Base-by-base conservation (phyloP, 192 early-diverging fungal genomes). In the Diversispora eburnea region DNA sequence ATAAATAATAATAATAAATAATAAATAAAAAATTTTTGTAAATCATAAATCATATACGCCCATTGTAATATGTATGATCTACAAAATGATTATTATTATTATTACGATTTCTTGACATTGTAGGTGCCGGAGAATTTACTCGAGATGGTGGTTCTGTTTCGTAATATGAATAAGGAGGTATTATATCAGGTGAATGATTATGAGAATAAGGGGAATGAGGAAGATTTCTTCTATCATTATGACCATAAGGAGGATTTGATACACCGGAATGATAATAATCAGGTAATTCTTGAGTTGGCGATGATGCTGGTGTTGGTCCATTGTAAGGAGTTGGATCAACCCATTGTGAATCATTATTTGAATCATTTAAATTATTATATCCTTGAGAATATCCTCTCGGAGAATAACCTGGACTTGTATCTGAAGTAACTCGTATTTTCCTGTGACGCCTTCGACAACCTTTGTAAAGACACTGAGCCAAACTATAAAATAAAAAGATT, bases 311-410 rank as follows among this genome's bases (percentile, higher is more conserved):
- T 8, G 9, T 4, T 22, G 10, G 25, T 3, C 65, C 65, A 47
- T 67, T 67, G 22, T 67, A 67, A 12, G 65, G 65, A 5, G 65
- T 39, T 67, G 65, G 65, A 51, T 67, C 65, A 51, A 67, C 65
- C 65, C 65, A 67, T 13, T 48, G 19, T 9, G 7, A 3, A 33
- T 33, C 25, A 12, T 41, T 47, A n/a, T 52, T 51, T 6, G 0
- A 8, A 33, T 20, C 17, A 33, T 15, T 49, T 5, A 25, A 22
- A 67, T 10, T 51, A 22, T 33, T 5, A 45, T 52, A 48, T 8
- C 10, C 12, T 33, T 33, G 25, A 8, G 9, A 33, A 15, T 3
- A n/a, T 45, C 43, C 9, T 66, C 46, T 12, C 22, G 46, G 49
- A 20, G 47, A 10, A 33, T 10, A 13, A 19, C 22, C 47, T 8